phyloP scores from a whole-genome alignment of 139 green algal species.

The Tetraselmis striata region DNA sequence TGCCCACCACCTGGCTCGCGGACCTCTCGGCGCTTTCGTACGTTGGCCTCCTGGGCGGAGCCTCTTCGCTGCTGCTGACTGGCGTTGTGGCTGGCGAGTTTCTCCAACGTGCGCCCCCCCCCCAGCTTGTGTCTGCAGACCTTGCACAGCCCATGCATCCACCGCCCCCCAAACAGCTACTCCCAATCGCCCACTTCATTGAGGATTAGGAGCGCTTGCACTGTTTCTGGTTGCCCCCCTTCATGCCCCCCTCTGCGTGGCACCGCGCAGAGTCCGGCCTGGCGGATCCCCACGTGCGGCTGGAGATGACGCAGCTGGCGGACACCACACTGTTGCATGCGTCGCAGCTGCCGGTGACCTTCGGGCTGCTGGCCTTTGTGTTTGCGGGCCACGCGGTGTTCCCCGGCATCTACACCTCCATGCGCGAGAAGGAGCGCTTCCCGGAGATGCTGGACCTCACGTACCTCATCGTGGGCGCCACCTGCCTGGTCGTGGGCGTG shows the following conservation, averaged over 20 bases:
- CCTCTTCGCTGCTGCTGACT: background rate
- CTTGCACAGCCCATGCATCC: too few relatives aligned
- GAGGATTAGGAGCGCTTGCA: too few relatives aligned
- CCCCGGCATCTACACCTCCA: conserved; percentile 22
- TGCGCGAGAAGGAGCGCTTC: conserved; percentile 23
- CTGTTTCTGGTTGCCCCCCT: too few relatives aligned
- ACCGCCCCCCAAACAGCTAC: too few relatives aligned
- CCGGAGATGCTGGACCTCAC: conserved; percentile 44
- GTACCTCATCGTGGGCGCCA: conserved; percentile 36
- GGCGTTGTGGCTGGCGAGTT: conserved; percentile 16
- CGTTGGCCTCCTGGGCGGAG: conserved; percentile 13
- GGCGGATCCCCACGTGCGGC: background rate
- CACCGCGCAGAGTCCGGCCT: background rate
- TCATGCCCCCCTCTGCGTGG: too few relatives aligned
- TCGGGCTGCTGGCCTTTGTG: conserved; percentile 28
- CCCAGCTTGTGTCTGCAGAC: too few relatives aligned
- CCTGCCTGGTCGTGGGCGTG: conserved; percentile 26
- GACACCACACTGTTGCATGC: conserved; percentile 13
- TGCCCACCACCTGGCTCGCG: conserved; percentile 24
- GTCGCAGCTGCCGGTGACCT: conserved; percentile 16
- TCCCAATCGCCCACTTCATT: too few relatives aligned
- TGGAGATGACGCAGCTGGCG: background rate
- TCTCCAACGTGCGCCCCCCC: background rate
- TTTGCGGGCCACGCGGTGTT: conserved; percentile 32
- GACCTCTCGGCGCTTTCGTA: conserved; percentile 18